phyloP scores from a whole-genome alignment of 345 rosid genomes.

The Microcos paniculata region DNA sequence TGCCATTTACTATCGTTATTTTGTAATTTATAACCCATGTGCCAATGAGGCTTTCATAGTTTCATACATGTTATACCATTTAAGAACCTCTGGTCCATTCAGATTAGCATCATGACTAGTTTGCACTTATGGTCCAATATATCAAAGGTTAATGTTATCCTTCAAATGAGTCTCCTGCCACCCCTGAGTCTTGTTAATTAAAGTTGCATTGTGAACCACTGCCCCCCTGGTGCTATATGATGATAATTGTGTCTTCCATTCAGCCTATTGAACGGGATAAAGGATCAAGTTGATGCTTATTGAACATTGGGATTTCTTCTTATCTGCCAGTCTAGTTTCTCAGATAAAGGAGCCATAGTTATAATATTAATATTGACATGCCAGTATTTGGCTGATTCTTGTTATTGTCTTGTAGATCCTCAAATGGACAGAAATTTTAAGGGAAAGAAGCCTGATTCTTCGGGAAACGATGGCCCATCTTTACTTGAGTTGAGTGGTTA shows the following conservation, averaged over 20 bases:
- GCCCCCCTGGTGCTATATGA: neutral
- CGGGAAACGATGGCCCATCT: slow-evolving; percentile 60
- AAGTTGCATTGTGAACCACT: neutral
- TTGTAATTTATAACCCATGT: neutral
- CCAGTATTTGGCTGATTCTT: slow-evolving; percentile 10
- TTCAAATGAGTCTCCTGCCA: neutral
- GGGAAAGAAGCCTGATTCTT: slow-evolving; percentile 64
- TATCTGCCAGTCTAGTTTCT: neutral
- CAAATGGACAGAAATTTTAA: slow-evolving; percentile 55
- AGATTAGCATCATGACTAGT: neutral
- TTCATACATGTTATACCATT: neutral
- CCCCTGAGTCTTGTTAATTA: neutral
- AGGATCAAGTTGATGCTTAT: neutral
- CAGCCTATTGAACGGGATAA: neutral
- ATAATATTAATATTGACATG: neutral
- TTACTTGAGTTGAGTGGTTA: slow-evolving; percentile 76
- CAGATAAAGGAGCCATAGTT: neutral
- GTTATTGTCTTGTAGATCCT: slow-evolving; percentile 49
- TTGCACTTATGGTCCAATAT: neutral
- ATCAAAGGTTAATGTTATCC: neutral
- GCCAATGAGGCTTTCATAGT: neutral
- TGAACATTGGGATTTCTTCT: neutral
- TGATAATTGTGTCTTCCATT: too few species aligned
- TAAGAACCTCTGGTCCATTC: neutral
- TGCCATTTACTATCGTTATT: neutral